Evolutionary conservation across 1,139 yeast genomes (phyloP), one percentile per base, ranked within the genome.

Genomic region (Pichia sp.): DNA sequence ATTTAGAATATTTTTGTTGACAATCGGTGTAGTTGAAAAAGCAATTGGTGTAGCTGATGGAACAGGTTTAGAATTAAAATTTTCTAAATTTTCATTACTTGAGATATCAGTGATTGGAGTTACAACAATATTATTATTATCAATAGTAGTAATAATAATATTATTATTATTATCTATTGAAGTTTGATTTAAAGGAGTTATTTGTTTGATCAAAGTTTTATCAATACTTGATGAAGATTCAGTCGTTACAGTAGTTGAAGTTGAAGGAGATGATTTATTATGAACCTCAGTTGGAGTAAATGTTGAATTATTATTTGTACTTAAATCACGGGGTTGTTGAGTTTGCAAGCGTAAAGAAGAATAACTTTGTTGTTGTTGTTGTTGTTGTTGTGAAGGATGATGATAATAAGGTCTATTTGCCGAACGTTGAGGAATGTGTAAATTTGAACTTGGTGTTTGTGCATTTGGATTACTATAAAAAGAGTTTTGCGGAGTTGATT

Each of bases 81-180:
- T 37, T 36, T 42, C 45, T 8, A 30, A 18, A 18, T 18, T 18
- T 18, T 18, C 18, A 18, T 18, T 27, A 31, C 45, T 42, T 10
- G 46, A 44, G 3, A 44, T 39, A 32, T 44, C 42, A 8, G 42
- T 38, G 3, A 44, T 27, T 9, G 46, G 42, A 28, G 46, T 39
- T 25, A 34, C 18, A 7, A 18, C 18, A 25, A 27, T 28, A 11
- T 7, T 10, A 33, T 11, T 10, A 33, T 33, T 30, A 30, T 8
- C 8, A 30, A 6, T 8, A 30, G 7, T 30, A 30, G 8, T 8
- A 30, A 6, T 30, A 30, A 6, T 30, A 6, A 30, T 8, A 30
- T 8, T 30, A 6, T 30, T 30, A 30, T 18, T 18, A 18, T 18
- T 18, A 18, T 18, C 18, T 18, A 18, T 18, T 18, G 18, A 18